Percentiles rank a stretch among this genome's conserved stretches.
Conservation (phyloP, 2,329 filamentous ascomycete species). For the Ceratocystiopsis minuta region DNA sequence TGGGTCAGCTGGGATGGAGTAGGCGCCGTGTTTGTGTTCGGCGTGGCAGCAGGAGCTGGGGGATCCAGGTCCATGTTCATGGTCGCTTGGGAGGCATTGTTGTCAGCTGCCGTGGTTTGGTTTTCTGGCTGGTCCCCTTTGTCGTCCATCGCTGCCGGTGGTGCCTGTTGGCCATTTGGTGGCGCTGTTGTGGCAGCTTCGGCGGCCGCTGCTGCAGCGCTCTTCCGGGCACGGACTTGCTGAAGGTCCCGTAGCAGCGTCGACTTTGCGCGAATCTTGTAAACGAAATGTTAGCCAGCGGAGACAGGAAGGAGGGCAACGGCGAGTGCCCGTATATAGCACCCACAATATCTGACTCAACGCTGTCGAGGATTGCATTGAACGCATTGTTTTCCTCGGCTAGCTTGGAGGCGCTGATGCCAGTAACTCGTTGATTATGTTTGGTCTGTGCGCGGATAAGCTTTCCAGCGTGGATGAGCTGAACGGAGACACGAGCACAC, state of each 20-base stretch:
- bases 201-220: constrained; percentile 14
- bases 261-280: constrained; percentile 33
- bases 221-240: constrained; percentile 15
- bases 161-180: constrained; percentile 8
- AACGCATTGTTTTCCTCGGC: constrained; percentile 29
- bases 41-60: constrained; percentile 3
- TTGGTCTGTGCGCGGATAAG: constrained; percentile 26
- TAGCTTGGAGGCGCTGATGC: constrained; percentile 23
- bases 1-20: too few species aligned
- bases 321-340: too few species aligned
- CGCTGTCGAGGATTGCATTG: constrained; percentile 34
- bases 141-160: constrained; percentile 13
- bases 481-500: background rate
- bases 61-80: constrained; percentile 35
- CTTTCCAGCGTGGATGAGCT: constrained; percentile 43
- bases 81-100: constrained; percentile 16
- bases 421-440: too few species aligned
- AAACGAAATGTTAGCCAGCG: background rate
- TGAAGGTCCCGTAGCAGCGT: constrained; percentile 36
- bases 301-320: background rate
- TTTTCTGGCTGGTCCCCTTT: constrained; percentile 16
- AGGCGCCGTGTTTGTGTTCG: background rate
- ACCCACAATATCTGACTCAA: constrained; percentile 39
- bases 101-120: background rate
- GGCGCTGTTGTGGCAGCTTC: too few species aligned